Base-by-base conservation (phyloP, 805 yeast genomes). In the Zygosaccharomyces rouxii region DNA sequence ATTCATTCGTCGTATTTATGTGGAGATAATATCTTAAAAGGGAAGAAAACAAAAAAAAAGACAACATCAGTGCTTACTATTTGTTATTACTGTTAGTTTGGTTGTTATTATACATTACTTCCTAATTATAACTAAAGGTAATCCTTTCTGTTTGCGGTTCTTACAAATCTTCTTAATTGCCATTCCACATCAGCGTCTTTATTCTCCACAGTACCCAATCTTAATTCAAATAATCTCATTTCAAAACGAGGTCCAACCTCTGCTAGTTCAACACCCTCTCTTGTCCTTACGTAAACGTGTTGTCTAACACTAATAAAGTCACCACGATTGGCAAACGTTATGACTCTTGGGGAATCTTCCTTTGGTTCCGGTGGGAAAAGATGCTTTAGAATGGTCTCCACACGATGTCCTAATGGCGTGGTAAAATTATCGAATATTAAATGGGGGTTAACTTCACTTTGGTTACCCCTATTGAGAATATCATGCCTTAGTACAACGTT, bases 221-320 rank as follows among this genome's bases (percentile, higher is more conserved):
- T 79, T 55, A 94, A 71, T 67, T 92, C 97, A 66, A 81, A 94
- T 55, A 94, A 71, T 64, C 89, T 80, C 98, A 94, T 90, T 69
- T 94, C 99, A 60, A 94, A 94, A 54, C 99, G 75, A n/a, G 99
- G 99, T 0, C 99, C 99, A 31, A 94, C 86, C 66, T 94, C 99
- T 50, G 97, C 90, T 48, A 94, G 70, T 66, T 94, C 98, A 1
- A 89, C 96, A 30, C 81, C 77, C 53, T 89, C 96, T 57, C 84
- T 83, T 0, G 97, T 89, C 63, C 81, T 84, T 4, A 89, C 96
- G 65, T 86, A 94, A 1, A 94, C 85, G 64, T 94, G 99, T 63
- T 94, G 99, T 68, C 99, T 79, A 4, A 94, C 97, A 52, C 89
- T 81, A 52, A 94, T 92, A 63, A 81, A 94, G 70, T 94, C 99